These are phyloP conservation scores for Talaromyces sp. DNA, from an alignment of 2,329 filamentous ascomycete genomes.

Conservation along the genomic window DNA sequence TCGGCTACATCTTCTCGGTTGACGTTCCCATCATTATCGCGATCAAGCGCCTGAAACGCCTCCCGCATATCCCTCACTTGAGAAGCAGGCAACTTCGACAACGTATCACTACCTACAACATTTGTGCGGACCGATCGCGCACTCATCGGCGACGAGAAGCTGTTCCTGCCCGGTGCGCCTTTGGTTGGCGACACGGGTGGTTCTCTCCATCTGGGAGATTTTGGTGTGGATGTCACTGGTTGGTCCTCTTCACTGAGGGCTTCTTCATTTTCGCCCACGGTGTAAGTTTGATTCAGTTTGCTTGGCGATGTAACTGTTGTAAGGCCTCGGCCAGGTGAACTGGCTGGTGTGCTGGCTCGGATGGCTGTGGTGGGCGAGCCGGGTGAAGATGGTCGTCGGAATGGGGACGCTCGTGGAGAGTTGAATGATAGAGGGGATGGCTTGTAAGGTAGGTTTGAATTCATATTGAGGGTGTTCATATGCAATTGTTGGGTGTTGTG, in stretches of 20 bases:
- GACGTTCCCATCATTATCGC: constrained; percentile 80
- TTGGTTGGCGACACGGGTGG: constrained; percentile 43
- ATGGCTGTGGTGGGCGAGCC: constrained; percentile 60
- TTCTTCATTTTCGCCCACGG: constrained; percentile 43
- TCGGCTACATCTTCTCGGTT: constrained; percentile 80
- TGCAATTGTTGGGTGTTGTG: background rate
- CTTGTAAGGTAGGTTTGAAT: constrained; percentile 60
- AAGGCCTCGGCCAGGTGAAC: constrained; percentile 42
- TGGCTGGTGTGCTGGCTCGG: constrained; percentile 50
- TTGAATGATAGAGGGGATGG: constrained; percentile 71
- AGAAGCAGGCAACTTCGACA: constrained; percentile 65
- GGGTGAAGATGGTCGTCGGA: constrained; percentile 64
- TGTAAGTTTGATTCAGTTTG: constrained; percentile 49
- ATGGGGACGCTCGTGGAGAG: constrained; percentile 67
- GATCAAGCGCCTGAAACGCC: constrained; percentile 88
- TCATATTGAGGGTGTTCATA: constrained; percentile 27
- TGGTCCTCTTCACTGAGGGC: constrained; percentile 29
- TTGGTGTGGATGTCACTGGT: constrained; percentile 28
- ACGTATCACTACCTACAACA: constrained; percentile 32
- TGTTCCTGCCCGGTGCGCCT: constrained; percentile 27
- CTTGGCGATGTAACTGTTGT: constrained; percentile 48
- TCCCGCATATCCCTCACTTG: constrained; percentile 87
- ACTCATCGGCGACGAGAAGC: constrained; percentile 31
- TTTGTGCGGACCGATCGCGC: constrained; percentile 27
- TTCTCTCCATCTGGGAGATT: constrained; percentile 38